Conservation (phyloP, 2,329 filamentous ascomycete genomes). For the Grosmannia serpens region DNA sequence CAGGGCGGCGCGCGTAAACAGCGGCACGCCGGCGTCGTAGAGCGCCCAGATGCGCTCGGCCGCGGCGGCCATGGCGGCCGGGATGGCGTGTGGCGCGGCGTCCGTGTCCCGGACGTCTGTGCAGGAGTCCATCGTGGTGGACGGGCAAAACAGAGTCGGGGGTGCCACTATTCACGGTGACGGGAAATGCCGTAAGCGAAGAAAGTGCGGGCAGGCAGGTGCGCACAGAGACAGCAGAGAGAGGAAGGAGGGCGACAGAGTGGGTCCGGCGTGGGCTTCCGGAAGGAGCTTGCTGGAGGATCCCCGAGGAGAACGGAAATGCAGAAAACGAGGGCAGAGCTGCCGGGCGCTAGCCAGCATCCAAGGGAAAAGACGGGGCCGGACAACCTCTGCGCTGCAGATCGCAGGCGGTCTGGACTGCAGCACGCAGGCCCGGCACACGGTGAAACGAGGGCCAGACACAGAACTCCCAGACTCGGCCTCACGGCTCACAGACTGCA, state of each 20-base stretch:
- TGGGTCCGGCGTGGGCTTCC: neutral
- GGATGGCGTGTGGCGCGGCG: too few species aligned
- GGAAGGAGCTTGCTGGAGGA: neutral
- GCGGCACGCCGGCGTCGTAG: constrained; percentile 10
- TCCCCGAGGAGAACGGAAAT: neutral
- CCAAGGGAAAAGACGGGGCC: neutral
- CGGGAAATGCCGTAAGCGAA: neutral
- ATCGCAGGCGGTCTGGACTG: too few species aligned
- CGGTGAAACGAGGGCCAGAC: too few species aligned
- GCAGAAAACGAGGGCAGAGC: neutral
- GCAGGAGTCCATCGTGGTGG: too few species aligned
- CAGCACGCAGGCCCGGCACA: too few species aligned
- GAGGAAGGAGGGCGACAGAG: neutral
- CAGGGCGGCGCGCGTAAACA: constrained; percentile 11
- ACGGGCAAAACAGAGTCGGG: too few species aligned
- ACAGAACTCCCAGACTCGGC: too few species aligned
- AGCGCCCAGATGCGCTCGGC: constrained; percentile 5
- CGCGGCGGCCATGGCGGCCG: constrained; percentile 6
- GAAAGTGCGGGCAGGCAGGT: neutral
- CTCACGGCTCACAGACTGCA: too few species aligned
- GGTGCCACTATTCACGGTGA: too few species aligned
- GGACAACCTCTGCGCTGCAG: too few species aligned
- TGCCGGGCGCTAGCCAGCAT: neutral
- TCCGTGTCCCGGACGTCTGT: too few species aligned
- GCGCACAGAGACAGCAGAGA: neutral